These are phyloP conservation scores for Boletus edulis DNA, from an alignment of 768 basidiomycete genomes.

Conservation along the genomic window DNA sequence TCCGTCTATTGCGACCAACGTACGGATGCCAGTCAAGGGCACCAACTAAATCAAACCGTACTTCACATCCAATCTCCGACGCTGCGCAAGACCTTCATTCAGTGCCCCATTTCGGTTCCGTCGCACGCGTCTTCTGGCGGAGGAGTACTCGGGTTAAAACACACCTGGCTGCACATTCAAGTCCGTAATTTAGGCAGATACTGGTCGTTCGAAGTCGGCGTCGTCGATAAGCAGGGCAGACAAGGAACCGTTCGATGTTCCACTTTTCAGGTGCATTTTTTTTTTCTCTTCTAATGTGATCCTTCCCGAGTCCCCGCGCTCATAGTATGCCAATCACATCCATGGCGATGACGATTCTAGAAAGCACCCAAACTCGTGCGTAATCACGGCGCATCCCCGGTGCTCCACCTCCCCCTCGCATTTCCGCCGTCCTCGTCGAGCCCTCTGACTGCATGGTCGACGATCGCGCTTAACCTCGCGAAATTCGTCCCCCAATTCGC, in stretches of 20 bases:
- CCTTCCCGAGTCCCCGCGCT: background rate
- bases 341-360: constrained; percentile 33
- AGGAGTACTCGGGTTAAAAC: constrained; percentile 55
- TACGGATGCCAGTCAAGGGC: constrained; percentile 32
- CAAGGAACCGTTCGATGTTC: constrained; percentile 65
- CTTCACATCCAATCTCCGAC: constrained; percentile 81
- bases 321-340: constrained; percentile 1
- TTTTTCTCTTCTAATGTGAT: background rate
- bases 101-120: constrained; percentile 46
- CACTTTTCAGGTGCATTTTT: constrained; percentile 69
- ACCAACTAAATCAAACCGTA: constrained; percentile 58
- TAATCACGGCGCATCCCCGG: constrained; percentile 39
- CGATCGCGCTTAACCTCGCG: constrained; percentile 59
- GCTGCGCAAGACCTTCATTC: constrained; percentile 63
- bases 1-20: constrained; percentile 27
- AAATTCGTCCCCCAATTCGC: constrained; percentile 60
- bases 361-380: constrained; percentile 52
- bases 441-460: constrained; percentile 69
- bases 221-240: constrained; percentile 61
- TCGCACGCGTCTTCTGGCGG: constrained; percentile 3
- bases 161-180: constrained; percentile 75
- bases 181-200: constrained; percentile 63
- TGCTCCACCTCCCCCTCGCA: constrained; percentile 69
- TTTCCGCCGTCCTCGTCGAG: constrained; percentile 57
- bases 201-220: constrained; percentile 75